Percentiles rank a stretch among this genome's conserved stretches.
These are phyloP conservation scores for Microsporum audouinii DNA, from an alignment of 2,329 filamentous ascomycete genomes.

Conservation along the genomic window DNA sequence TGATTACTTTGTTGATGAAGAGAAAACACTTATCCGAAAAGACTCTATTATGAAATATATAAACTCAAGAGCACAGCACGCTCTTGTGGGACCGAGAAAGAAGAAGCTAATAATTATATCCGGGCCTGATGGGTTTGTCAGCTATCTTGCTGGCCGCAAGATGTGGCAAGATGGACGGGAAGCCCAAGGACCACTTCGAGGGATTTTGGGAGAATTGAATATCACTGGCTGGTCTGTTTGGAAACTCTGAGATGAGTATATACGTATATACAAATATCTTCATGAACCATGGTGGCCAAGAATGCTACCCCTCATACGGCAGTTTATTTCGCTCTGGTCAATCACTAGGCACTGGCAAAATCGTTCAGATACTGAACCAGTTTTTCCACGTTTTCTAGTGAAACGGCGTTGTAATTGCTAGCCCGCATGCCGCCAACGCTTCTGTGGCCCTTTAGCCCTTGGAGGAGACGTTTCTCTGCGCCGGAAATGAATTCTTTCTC, in stretches of 20 bases:
- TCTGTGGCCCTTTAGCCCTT: constrained; percentile 79
- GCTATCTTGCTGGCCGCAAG: constrained; percentile 68
- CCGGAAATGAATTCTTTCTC: constrained; percentile 73
- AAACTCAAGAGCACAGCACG: constrained; percentile 8
- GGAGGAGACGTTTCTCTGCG: constrained; percentile 55
- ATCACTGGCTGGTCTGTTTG: constrained; percentile 47
- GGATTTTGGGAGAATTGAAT: constrained; percentile 52
- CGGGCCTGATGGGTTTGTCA: constrained; percentile 81
- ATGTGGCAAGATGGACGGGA: constrained; percentile 61
- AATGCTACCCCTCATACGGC: background rate
- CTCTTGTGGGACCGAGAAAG: constrained; percentile 16
- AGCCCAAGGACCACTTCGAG: constrained; percentile 61
- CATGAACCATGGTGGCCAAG: background rate
- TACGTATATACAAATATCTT: background rate
- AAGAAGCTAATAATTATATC: constrained; percentile 62
- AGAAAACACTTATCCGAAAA: constrained; percentile 54
- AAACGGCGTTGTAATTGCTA: constrained; percentile 80
- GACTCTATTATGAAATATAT: constrained; percentile 35
- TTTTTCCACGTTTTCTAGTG: constrained; percentile 38
- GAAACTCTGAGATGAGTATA: constrained; percentile 39
- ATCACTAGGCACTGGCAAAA: constrained; percentile 34
- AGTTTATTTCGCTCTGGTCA: background rate
- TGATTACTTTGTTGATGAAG: constrained; percentile 72
- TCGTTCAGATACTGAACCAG: constrained; percentile 39
- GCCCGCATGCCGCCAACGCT: constrained; percentile 76